A percentile compares a stretch with the other conserved stretches of the same genome.
Conservation (phyloP, 768 basidiomycete genomes). For the Lactarius hatsudake region DNA sequence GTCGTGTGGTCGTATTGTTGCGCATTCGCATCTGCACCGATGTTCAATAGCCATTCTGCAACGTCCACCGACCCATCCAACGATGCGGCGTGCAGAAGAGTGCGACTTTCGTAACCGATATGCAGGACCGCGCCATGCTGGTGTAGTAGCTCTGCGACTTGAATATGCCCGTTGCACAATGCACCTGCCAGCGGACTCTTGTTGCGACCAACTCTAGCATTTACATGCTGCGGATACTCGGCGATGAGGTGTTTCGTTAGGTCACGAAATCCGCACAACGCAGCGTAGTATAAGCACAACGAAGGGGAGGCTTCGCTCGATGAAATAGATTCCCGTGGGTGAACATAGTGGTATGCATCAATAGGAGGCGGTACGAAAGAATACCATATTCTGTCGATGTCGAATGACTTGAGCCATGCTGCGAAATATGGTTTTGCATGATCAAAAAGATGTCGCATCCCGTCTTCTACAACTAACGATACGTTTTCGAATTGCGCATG, state of each 20-base stretch:
- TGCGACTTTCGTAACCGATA: background rate
- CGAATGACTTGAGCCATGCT: no score
- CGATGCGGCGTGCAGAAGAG: background rate
- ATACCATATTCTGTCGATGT: no score
- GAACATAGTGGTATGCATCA: no score
- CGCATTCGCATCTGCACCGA: background rate
- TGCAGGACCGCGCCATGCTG: background rate
- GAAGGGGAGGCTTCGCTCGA: background rate
- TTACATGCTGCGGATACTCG: no score
- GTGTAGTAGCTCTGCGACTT: background rate
- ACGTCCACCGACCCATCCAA: background rate
- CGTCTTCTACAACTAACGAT: background rate
- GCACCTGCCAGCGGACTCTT: background rate
- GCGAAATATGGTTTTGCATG: background rate
- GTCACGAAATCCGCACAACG: background rate
- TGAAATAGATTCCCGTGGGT: background rate
- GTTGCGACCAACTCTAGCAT: no score
- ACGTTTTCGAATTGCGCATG: background rate
- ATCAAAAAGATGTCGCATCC: background rate
- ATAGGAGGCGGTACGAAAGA: no score
- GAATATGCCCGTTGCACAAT: background rate
- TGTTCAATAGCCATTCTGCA: background rate
- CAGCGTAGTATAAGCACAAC: background rate
- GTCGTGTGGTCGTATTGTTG: background rate
- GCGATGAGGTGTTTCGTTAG: background rate